A percentile compares a stretch with the other conserved stretches of the same genome.
These are phyloP conservation scores for Diaporthe sp. DNA, from an alignment of 2,329 filamentous ascomycete species.

Conservation along the genomic window DNA sequence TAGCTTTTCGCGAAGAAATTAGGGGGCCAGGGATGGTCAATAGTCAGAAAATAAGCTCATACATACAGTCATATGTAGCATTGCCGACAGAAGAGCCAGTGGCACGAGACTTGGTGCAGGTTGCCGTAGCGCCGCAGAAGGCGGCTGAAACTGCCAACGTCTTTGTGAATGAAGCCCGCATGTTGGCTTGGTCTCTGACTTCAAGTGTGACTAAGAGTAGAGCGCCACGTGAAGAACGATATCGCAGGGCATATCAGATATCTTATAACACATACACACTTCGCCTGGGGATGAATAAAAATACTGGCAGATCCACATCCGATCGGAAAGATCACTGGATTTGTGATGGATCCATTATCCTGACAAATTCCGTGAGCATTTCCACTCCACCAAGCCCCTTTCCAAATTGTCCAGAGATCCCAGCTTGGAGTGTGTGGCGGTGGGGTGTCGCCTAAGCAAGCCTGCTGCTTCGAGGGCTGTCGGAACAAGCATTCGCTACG, in stretches of 20 bases:
- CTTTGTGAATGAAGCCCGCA: constrained; percentile 3
- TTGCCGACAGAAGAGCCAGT: neutral
- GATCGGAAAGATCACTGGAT: neutral
- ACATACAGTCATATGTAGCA: constrained; percentile 16
- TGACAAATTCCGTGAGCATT: neutral
- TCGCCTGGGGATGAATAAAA: neutral
- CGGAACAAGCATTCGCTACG: neutral
- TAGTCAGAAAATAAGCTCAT: neutral
- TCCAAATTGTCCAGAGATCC: constrained; percentile 14
- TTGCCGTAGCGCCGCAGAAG: neutral
- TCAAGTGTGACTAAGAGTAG: neutral
- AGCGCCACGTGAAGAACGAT: neutral
- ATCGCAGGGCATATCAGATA: neutral
- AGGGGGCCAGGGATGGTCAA: too few species aligned
- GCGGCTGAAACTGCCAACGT: constrained; percentile 4
- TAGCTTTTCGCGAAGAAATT: too few species aligned
- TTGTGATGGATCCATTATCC: constrained; percentile 21
- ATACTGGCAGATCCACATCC: neutral
- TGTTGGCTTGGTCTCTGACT: neutral
- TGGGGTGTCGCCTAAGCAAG: neutral
- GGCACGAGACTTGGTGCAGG: neutral
- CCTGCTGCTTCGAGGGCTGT: neutral
- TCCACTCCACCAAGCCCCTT: constrained; percentile 1
- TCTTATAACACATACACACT: neutral
- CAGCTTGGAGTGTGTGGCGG: neutral